These are phyloP conservation scores for Penicillium mononematosum DNA, from an alignment of 495 filamentous ascomycete genomes.

Conservation along the genomic window DNA sequence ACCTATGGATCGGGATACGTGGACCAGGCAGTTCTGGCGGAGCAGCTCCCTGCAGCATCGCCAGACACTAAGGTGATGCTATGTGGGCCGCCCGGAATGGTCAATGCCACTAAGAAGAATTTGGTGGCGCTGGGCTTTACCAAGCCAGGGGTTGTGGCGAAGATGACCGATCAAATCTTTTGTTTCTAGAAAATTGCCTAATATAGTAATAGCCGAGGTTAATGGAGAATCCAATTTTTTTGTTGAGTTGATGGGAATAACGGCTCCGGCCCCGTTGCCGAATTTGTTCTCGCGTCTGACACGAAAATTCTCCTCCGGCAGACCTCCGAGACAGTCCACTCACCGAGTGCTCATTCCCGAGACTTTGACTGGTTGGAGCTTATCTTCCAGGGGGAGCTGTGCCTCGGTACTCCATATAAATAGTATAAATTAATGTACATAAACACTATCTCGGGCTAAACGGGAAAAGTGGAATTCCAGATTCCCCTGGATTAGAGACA, in stretches of 20 bases:
- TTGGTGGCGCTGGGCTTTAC: constrained; percentile 34
- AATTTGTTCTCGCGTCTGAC: constrained; percentile 2
- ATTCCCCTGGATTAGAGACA: not conserved
- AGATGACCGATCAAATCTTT: constrained; percentile 43
- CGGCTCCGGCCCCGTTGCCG: not conserved
- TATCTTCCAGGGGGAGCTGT: not conserved
- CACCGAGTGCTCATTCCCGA: not conserved
- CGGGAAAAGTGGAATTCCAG: not conserved
- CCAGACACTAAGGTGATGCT: constrained; percentile 38
- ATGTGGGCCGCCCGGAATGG: constrained; percentile 44
- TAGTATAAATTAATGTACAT: not conserved
- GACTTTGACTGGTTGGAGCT: constrained; percentile 8
- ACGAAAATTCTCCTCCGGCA: not conserved
- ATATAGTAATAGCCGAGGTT: constrained; percentile 15
- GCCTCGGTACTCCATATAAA: not conserved
- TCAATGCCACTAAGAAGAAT: constrained; percentile 40
- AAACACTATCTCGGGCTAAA: not conserved
- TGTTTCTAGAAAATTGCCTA: constrained; percentile 20
- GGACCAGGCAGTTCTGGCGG: constrained; percentile 22
- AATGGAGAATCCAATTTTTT: not conserved
- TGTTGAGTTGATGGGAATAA: not conserved
- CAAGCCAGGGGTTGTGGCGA: constrained; percentile 34
- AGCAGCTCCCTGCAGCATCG: constrained; percentile 24
- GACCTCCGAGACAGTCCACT: not conserved
- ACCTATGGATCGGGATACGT: constrained; percentile 31